These are phyloP conservation scores for Stephanodiscus minutulus DNA, from an alignment of 108 stramenopile genomes.

Conservation along the genomic window DNA sequence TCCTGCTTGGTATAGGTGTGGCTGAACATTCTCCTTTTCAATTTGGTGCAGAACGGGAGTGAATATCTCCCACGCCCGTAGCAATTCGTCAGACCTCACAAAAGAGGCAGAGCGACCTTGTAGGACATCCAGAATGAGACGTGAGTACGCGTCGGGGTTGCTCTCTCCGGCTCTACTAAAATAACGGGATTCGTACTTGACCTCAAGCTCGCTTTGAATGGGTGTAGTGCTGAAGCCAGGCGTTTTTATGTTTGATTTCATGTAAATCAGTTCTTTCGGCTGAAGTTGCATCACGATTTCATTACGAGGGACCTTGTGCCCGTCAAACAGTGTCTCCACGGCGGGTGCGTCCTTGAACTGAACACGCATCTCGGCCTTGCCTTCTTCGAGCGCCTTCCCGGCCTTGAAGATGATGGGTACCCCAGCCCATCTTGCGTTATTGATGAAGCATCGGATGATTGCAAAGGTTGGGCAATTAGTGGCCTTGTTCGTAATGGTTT, in stretches of 20 bases:
- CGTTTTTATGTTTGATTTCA: constrained; percentile 96
- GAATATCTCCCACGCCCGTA: constrained; percentile 94
- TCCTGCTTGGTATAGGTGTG: constrained; percentile 81
- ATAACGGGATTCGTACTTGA: constrained; percentile 86
- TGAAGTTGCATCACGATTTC: constrained; percentile 96
- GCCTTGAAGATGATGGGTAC: constrained; percentile 98
- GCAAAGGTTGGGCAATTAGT: constrained; percentile 94
- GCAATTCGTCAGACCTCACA: constrained; percentile 95
- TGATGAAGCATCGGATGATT: constrained; percentile 78
- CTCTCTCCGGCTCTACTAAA: constrained; percentile 30
- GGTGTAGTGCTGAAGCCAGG: constrained; percentile 87
- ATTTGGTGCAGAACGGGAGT: constrained; percentile 91
- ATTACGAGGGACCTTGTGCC: constrained; percentile 75
- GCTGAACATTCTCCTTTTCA: constrained; percentile 72
- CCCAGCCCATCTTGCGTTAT: constrained; percentile 95
- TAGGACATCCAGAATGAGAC: constrained; percentile 94
- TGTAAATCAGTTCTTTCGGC: constrained; percentile 91
- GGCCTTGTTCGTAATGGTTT: constrained; percentile 86
- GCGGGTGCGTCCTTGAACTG: constrained; percentile 93
- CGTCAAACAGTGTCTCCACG: constrained; percentile 60
- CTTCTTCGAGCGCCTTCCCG: constrained; percentile 95
- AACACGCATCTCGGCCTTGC: constrained; percentile 95
- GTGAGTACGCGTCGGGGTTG: constrained; percentile 97
- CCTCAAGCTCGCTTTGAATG: constrained; percentile 90
- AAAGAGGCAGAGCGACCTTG: constrained; percentile 91